Evolutionary conservation across 1,284 basidiomycete genomes (phyloP).

Genomic region (Tilletia horrida): DNA sequence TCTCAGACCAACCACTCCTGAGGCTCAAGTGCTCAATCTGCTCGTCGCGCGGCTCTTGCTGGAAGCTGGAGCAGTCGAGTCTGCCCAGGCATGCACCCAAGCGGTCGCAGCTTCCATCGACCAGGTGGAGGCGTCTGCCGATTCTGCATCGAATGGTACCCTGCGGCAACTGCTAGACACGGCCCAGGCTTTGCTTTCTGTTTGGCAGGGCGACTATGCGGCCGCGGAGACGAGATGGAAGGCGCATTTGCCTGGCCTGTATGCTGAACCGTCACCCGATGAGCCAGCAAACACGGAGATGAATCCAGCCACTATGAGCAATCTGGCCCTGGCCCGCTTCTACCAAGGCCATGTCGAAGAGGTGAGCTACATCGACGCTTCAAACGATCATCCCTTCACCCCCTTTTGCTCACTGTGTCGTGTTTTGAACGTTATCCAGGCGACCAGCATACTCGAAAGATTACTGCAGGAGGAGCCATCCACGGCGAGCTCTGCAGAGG

Average conservation of each 20-base stretch:
- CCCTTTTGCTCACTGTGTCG: neutral
- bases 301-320: neutral
- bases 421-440: neutral
- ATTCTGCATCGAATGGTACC: neutral
- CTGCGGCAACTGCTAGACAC: neutral
- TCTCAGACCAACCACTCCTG: neutral
- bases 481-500: conserved; percentile 21
- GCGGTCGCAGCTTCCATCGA: neutral
- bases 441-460: conserved; percentile 25
- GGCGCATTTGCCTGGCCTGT: too few species aligned
- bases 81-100: conserved; percentile 12
- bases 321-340: conserved; percentile 22
- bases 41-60: conserved; percentile 19
- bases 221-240: neutral
- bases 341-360: conserved; percentile 27
- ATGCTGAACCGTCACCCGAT: too few species aligned
- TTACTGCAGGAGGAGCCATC: conserved; percentile 20
- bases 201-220: conserved; percentile 14
- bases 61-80: conserved; percentile 9
- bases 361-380: neutral
- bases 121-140: neutral
- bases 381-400: neutral
- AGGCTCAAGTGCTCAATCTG: conserved; percentile 7
- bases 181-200: conserved; percentile 17
- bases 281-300: neutral